Conservation (phyloP, 768 basidiomycete genomes). For the Dentipellis sp. region DNA sequence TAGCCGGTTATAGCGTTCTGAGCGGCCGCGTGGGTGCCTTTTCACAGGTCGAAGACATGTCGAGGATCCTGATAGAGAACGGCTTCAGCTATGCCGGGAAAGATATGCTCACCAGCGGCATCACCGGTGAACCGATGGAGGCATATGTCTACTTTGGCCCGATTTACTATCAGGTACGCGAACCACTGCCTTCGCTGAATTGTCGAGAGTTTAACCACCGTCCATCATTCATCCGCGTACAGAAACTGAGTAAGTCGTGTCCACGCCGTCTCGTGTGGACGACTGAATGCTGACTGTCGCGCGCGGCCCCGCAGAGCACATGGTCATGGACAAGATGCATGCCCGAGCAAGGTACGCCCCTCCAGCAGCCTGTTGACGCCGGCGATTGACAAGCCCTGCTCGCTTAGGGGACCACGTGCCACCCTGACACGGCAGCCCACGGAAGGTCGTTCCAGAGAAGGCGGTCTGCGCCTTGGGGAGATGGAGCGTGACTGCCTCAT, state of each 20-base stretch:
- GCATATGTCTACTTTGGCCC: slow-evolving; percentile 99
- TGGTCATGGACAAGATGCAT: slow-evolving; percentile 99
- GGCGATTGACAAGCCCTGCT: background rate
- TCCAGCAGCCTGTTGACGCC: background rate
- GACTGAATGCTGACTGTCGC: slow-evolving; percentile 5
- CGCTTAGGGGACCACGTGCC: slow-evolving; percentile 80
- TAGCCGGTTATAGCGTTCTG: background rate
- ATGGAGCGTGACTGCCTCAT: slow-evolving; percentile 99
- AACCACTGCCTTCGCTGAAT: background rate
- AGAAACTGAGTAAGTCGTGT: slow-evolving; percentile 84
- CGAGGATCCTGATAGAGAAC: slow-evolving; percentile 85
- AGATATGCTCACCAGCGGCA: slow-evolving; percentile 96
- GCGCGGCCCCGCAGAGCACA: slow-evolving; percentile 55
- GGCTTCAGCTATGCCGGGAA: slow-evolving; percentile 99
- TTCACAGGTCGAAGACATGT: slow-evolving; percentile 91
- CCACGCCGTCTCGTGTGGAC: background rate
- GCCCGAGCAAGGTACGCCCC: slow-evolving; percentile 78
- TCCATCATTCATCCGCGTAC: slow-evolving; percentile 11
- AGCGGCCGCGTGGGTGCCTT: background rate
- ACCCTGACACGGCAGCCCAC: slow-evolving; percentile 96
- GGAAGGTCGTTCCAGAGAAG: slow-evolving; percentile 95
- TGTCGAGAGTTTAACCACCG: background rate
- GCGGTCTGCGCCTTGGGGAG: slow-evolving; percentile 93
- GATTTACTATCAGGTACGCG: slow-evolving; percentile 88
- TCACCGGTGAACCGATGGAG: slow-evolving; percentile 94